Conservation (phyloP, 1,284 basidiomycete species). For the Rhodotorula sp. region DNA sequence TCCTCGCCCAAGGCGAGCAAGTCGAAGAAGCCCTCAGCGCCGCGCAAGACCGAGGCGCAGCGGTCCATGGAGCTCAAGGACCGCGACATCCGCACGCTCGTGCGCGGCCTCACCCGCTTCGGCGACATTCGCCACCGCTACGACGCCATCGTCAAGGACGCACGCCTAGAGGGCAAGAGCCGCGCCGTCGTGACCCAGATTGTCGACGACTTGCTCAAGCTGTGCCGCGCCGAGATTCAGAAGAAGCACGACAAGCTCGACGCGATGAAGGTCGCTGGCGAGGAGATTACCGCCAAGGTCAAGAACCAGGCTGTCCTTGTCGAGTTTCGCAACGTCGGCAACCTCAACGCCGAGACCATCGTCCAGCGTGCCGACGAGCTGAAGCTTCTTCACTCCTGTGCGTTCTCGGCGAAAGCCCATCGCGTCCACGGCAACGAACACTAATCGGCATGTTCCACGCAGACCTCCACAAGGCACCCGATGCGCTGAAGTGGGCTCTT, state of each 20-base stretch:
- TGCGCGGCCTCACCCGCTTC: constrained; percentile 95
- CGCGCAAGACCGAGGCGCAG: constrained; percentile 72
- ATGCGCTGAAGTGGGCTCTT: constrained; percentile 77
- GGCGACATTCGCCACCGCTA: constrained; percentile 94
- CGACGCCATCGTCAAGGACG: constrained; percentile 86
- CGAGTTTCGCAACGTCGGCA: constrained; percentile 81
- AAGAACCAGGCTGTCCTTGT: constrained; percentile 95
- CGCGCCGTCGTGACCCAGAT: constrained; percentile 86
- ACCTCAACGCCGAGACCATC: constrained; percentile 97
- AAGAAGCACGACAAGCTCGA: constrained; percentile 81
- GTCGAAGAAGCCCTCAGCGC: constrained; percentile 43
- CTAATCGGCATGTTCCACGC: background rate
- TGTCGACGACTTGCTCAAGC: constrained; percentile 86
- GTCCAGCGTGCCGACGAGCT: constrained; percentile 87
- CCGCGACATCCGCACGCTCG: constrained; percentile 91
- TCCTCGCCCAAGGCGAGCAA: constrained; percentile 40
- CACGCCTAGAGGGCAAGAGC: constrained; percentile 95
- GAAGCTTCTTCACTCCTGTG: constrained; percentile 73
- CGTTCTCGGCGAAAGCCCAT: too few species aligned
- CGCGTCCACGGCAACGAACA: too few species aligned
- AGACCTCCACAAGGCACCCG: constrained; percentile 59
- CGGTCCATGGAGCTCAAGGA: constrained; percentile 96
- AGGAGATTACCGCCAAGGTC: constrained; percentile 60
- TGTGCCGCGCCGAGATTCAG: constrained; percentile 79
- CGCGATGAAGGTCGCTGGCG: constrained; percentile 72